phyloP scores from a whole-genome alignment of 768 basidiomycete genomes.

The Amanita jacksonii region DNA sequence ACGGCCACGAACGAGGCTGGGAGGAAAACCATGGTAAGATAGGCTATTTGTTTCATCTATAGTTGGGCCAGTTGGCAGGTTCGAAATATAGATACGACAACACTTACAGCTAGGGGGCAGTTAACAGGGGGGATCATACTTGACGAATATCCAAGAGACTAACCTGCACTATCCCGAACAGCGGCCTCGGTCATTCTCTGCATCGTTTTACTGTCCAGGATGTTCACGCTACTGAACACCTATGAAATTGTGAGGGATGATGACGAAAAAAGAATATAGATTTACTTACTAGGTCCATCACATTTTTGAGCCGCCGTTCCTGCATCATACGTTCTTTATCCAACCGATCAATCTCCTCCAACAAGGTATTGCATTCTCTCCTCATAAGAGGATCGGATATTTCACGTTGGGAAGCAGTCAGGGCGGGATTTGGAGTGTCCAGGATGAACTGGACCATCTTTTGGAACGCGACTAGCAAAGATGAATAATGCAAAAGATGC shows the following conservation, averaged over 20 bases:
- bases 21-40: constrained; percentile 53
- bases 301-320: constrained; percentile 37
- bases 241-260: constrained; percentile 11
- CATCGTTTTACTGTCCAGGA: constrained; percentile 37
- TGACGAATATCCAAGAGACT: not conserved
- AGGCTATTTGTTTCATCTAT: constrained; percentile 50
- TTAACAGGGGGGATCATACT: not conserved
- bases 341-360: constrained; percentile 40
- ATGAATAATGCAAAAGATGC: constrained; percentile 48
- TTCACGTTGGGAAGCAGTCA: constrained; percentile 23
- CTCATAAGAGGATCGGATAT: constrained; percentile 26
- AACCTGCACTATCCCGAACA: constrained; percentile 24
- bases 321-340: constrained; percentile 32
- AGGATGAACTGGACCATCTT: constrained; percentile 45
- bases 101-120: constrained; percentile 12
- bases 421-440: constrained; percentile 42
- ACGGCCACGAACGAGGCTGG: constrained; percentile 48
- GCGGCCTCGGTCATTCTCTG: constrained; percentile 31
- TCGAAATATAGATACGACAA: no score
- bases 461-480: constrained; percentile 43
- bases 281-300: constrained; percentile 34
- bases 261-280: not conserved
- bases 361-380: constrained; percentile 37
- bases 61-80: not conserved
- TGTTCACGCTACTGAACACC: constrained; percentile 39